Evolutionary conservation across 176 grass and related monocot species (phyloP).

Genomic region (Melocanna baccifera): DNA sequence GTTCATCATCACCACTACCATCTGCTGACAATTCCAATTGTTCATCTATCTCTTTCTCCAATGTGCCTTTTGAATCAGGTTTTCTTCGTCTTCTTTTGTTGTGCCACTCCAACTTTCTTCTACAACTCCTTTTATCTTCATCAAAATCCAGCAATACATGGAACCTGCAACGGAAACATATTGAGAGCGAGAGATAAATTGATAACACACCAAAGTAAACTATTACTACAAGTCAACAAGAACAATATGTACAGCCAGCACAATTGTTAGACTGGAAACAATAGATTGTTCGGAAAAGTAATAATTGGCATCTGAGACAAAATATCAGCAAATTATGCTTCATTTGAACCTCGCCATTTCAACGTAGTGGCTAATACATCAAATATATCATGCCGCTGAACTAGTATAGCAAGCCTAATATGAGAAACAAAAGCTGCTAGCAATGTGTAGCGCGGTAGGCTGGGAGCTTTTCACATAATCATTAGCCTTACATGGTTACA

Average conservation of each 20-base stretch:
- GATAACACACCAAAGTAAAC: constrained; percentile 13
- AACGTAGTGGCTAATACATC: not conserved
- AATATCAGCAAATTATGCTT: not conserved
- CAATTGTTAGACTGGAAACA: not conserved
- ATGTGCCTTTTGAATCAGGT: constrained; percentile 56
- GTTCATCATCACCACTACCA: constrained; percentile 47
- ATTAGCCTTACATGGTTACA: not conserved
- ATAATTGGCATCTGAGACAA: not conserved
- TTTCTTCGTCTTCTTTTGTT: constrained; percentile 90
- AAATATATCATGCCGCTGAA: not conserved
- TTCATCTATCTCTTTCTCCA: constrained; percentile 65
- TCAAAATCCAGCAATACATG: constrained; percentile 95
- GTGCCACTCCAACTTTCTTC: constrained; percentile 91
- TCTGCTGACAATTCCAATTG: constrained; percentile 54
- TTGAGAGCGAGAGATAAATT: not conserved
- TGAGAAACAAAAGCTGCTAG: not conserved
- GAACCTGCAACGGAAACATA: constrained; percentile 55
- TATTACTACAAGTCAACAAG: not conserved
- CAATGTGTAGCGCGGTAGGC: not conserved
- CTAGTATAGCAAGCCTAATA: not conserved
- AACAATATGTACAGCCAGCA: not conserved
- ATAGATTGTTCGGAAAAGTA: not conserved
- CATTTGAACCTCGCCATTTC: not conserved
- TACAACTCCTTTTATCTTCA: constrained; percentile 97
- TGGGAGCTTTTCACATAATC: not conserved